A percentile compares a stretch with the other conserved stretches of the same genome.
Conservation (phyloP, 2,329 filamentous ascomycete genomes). For the Pochonia chlamydosporia region DNA sequence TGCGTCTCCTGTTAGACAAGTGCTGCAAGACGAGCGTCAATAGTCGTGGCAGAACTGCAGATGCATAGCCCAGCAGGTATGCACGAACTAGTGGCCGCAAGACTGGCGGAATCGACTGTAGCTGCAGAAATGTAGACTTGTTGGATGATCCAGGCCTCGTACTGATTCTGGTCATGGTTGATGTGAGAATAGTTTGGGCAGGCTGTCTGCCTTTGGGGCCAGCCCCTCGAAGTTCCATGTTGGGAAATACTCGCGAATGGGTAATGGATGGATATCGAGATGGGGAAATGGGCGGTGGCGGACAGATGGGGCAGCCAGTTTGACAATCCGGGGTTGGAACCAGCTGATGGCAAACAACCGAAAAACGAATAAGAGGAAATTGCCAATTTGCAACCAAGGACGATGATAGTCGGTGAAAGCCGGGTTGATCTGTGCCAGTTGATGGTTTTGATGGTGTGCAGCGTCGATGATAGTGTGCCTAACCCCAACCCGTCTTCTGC, state of each 20-base stretch:
- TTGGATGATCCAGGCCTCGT: not conserved
- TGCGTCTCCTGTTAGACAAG: conserved; percentile 31
- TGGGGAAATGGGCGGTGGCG: not conserved
- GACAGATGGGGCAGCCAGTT: too few species aligned
- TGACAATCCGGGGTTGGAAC: not conserved
- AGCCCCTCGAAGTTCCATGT: not conserved
- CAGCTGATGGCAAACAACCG: not conserved
- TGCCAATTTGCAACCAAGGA: too few species aligned
- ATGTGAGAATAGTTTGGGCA: not conserved
- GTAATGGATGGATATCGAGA: too few species aligned
- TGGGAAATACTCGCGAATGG: conserved; percentile 3
- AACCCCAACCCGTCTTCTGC: too few species aligned
- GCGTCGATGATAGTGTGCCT: too few species aligned
- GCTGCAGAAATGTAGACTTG: conserved; percentile 8
- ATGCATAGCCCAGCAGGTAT: conserved; percentile 56
- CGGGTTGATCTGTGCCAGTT: not conserved
- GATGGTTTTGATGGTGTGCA: not conserved
- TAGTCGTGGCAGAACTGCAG: conserved; percentile 50
- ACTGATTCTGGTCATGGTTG: not conserved
- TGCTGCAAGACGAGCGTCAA: conserved; percentile 48
- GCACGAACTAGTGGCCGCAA: conserved; percentile 53
- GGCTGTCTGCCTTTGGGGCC: not conserved
- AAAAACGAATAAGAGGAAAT: not conserved
- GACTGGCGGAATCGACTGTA: conserved; percentile 37
- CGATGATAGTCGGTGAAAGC: not conserved